These are phyloP conservation scores for Parsonsia alboflavescens DNA, from an alignment of 257 asterid genomes.

Conservation along the genomic window DNA sequence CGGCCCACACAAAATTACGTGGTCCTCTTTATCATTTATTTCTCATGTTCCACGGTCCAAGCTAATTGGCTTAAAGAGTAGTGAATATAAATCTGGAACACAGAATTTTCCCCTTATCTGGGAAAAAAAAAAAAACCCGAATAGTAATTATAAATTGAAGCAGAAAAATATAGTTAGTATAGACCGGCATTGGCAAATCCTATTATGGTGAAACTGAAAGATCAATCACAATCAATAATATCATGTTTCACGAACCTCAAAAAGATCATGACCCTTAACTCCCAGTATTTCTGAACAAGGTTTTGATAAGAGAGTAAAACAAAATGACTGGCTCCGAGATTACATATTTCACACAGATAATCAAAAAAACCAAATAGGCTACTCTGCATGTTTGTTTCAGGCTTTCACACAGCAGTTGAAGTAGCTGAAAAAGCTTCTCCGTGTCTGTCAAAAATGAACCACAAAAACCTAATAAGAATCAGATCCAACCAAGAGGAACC, in stretches of 20 bases:
- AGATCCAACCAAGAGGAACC: background rate
- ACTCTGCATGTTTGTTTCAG: conserved; percentile 23
- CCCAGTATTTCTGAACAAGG: background rate
- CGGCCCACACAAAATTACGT: too few relatives aligned
- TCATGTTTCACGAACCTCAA: background rate
- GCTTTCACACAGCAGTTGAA: conserved; percentile 88
- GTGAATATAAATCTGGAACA: too few relatives aligned
- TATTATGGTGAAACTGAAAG: background rate
- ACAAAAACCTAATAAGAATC: background rate
- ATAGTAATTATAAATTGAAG: too few relatives aligned
- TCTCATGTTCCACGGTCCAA: too few relatives aligned
- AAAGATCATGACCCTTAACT: background rate
- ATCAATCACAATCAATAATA: too few relatives aligned
- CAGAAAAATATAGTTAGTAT: too few relatives aligned
- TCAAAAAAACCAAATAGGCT: background rate
- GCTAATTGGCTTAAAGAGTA: too few relatives aligned
- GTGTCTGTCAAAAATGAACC: conserved; percentile 39
- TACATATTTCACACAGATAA: conserved; percentile 9
- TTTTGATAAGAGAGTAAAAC: background rate
- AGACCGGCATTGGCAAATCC: background rate
- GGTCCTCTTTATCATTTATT: too few relatives aligned
- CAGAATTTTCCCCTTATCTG: too few relatives aligned
- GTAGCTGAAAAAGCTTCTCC: conserved; percentile 81
- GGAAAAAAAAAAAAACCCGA: too few relatives aligned
- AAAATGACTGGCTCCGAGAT: background rate